Evolutionary conservation across 2,329 filamentous ascomycete species (phyloP).

Genomic region (Diaporthe sp.): DNA sequence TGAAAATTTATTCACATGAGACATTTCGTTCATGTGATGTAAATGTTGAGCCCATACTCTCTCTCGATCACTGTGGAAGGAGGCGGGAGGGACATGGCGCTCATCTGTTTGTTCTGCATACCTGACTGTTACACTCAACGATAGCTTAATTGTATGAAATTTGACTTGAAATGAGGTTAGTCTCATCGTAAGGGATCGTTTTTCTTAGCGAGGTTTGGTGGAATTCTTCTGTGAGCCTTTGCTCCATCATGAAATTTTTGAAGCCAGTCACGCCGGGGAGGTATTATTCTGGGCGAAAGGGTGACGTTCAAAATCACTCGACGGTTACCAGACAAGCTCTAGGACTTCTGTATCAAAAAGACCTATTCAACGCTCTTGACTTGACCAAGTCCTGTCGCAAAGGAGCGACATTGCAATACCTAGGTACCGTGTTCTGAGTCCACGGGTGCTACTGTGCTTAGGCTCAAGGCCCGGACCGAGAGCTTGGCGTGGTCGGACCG

Average conservation of each 20-base stretch:
- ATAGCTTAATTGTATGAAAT: neutral
- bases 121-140: neutral
- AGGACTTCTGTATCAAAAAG: neutral
- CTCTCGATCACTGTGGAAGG: neutral
- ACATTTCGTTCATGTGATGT: neutral
- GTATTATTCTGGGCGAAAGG: neutral
- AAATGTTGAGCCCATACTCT: neutral
- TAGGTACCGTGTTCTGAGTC: neutral
- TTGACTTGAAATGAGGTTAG: neutral
- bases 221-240: neutral
- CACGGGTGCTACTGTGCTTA: neutral
- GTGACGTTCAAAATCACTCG: neutral
- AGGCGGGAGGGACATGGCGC: neutral
- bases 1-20: neutral
- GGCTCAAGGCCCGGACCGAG: neutral
- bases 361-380: neutral
- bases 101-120: neutral
- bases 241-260: neutral
- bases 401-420: neutral
- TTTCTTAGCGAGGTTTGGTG: neutral
- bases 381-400: neutral
- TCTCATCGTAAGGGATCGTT: too few relatives aligned
- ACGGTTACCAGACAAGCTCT: neutral
- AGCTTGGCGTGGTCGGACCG: slow-evolving; percentile 12
- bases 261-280: neutral